Evolutionary conservation across 139 green algal species (phyloP), one percentile per base, ranked within the genome.

Genomic region (Micromonas commoda): DNA sequence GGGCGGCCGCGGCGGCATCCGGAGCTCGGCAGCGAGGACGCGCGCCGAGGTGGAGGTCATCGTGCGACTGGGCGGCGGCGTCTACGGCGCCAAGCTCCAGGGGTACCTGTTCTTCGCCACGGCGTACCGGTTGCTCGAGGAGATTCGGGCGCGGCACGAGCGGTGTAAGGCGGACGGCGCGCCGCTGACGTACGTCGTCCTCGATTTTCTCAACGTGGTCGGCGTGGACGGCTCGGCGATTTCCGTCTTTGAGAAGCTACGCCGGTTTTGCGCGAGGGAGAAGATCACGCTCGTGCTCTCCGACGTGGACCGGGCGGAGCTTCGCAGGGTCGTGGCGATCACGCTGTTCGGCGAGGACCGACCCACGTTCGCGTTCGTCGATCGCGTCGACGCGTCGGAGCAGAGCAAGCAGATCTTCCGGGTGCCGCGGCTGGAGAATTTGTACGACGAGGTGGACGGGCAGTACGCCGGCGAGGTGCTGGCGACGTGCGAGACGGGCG

Each of bases 21-120:
- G 28, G 63, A 21, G 6, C 13, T 20, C 13, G 6, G 6, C 6
- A 9, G 63, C 63, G 28, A 6, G 63, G 28, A 35, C 33, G 31
- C 67, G 67, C 34, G 70, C 70, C 5, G 34, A 77, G 70, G 24
- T 64, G 45, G 3, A 37, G 3, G 70, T 16, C 23, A 31, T 64
- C 70, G 45, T 32, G 23, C 5, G 5, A 37, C 33, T 6, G 33
- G 70, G 45, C 19, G 16, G 4, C 5, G 3, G 16, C 23, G 72
- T n/a, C 24, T 78, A 70, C 72, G 39, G 28, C 24, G 52, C n/a
- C 20, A 32, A 39, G 35, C 29, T 76, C 35, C 72, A 78, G 52
- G 72, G 72, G 28, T 78, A 57, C 72, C 23, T 78, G 4, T 78
- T 78, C 57, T 78, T 78, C 57, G 72, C 20, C 3, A 78, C 72